Percentiles rank a stretch among this genome's conserved stretches.
Evolutionary conservation across 352 stramenopile genomes (phyloP).

Genomic region (Globisporangium cylindrosporum): DNA sequence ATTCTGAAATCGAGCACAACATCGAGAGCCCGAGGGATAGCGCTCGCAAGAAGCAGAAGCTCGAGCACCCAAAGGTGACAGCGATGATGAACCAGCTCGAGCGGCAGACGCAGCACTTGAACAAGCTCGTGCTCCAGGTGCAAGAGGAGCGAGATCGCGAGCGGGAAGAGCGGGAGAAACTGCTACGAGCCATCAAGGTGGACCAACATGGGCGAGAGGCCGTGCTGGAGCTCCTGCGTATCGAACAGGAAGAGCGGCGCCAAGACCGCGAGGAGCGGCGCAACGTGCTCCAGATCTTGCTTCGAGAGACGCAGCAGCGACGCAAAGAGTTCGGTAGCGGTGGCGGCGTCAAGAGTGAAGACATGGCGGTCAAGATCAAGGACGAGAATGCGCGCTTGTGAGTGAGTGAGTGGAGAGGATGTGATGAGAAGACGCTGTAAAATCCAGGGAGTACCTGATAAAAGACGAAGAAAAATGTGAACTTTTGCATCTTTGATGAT

Average conservation of each 20-base stretch:
- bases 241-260: constrained; percentile 12
- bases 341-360: background rate
- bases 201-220: constrained; percentile 14
- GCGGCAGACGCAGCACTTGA: constrained; percentile 8
- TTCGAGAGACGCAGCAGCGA: constrained; percentile 13
- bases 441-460: background rate
- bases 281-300: constrained; percentile 13
- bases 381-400: background rate
- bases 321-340: background rate
- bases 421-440: background rate
- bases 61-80: background rate
- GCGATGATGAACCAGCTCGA: constrained; percentile 1
- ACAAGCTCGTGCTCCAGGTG: constrained; percentile 9
- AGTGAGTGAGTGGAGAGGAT: background rate
- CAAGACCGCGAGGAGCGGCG: constrained; percentile 12
- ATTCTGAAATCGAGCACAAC: background rate
- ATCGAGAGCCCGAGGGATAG: background rate
- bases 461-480: background rate
- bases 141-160: constrained; percentile 7
- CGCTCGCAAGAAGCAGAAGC: background rate
- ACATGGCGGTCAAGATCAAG: background rate
- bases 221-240: constrained; percentile 11
- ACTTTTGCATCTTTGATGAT: background rate
- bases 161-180: constrained; percentile 7
- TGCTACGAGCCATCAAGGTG: constrained; percentile 7